These are phyloP conservation scores for Alternaria arborescens DNA, from an alignment of 2,329 filamentous ascomycete genomes.

Conservation along the genomic window DNA sequence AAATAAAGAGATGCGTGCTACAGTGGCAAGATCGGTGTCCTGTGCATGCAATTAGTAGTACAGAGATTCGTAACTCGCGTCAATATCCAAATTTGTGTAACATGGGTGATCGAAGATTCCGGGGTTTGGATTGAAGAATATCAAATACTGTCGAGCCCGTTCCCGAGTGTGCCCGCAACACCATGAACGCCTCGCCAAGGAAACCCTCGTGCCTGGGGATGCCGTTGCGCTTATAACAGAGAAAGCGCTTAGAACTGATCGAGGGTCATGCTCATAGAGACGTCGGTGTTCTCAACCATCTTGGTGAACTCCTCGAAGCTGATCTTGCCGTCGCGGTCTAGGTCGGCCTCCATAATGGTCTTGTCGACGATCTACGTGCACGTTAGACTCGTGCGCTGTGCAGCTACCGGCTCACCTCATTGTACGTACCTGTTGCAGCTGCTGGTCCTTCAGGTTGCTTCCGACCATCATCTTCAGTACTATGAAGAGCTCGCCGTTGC, in stretches of 20 bases:
- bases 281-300: conserved; percentile 95
- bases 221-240: conserved; percentile 23
- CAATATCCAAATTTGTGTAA: background rate
- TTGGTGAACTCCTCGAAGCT: conserved; percentile 99
- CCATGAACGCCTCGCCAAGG: conserved; percentile 49
- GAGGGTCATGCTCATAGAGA: conserved; percentile 73
- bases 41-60: background rate
- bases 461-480: conserved; percentile 99
- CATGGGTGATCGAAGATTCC: background rate
- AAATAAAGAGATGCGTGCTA: background rate
- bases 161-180: conserved; percentile 28
- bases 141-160: conserved; percentile 35
- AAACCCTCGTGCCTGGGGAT: conserved; percentile 27
- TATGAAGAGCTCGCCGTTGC: conserved; percentile 98
- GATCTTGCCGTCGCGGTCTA: conserved; percentile 96
- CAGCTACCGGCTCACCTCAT: background rate
- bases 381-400: conserved; percentile 13
- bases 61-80: background rate
- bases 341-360: conserved; percentile 99
- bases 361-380: conserved; percentile 88
- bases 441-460: conserved; percentile 98
- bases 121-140: conserved; percentile 39
- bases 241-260: conserved; percentile 57
- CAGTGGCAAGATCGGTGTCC: background rate
- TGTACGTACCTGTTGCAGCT: conserved; percentile 77